Base-by-base conservation (phyloP, 2,329 filamentous ascomycete species). In the Apiospora aurea region DNA sequence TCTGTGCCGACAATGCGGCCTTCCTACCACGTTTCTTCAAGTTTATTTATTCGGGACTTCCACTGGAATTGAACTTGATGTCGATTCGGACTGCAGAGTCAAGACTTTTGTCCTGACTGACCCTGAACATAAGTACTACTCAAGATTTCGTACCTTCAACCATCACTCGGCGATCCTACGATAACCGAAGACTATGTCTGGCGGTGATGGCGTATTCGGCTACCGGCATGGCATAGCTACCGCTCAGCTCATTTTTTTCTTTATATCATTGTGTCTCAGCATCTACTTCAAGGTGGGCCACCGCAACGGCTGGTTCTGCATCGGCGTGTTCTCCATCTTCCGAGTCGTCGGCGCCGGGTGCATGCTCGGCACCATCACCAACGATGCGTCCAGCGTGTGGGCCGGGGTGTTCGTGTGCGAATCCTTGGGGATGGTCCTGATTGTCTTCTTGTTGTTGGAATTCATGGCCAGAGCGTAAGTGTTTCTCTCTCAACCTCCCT, bases 321-420 rank as follows among this genome's bases (percentile, higher is more conserved):
- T 69, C 26, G 67, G 67, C 67, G 44, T 69, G 44, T 71, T 76
- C 38, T 76, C 75, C 10, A 71, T 74, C 7, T 72, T 76, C n/a
- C 74, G 75, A 14, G 29, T 76, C n/a, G 69, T 76, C 14, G 74
- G 75, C 41, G 75, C 75, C 1, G 71, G 75, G 10, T 76, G 75
- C 64, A 73, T 73, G 73, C 71, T 76, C 2, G 75, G 70, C 18
- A 75, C 74, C 26, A 69, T 76, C n/a, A 72, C 61, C 34, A 73
- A 74, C 68, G 47, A 66, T 38, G 72, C 74, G 0, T 69, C 43
- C 10, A 71, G 70, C 26, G 44, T 76, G 16, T 76, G 75, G 75
- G 75, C 75, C 13, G 70, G 71, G 4, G 74, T 74, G 1, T 75
- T 76, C 1, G 74, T 76, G 24, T 76, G 75, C 70, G 75, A 76